Base-by-base conservation (phyloP, 441 rosid genomes). In the Syzygium malaccense region DNA sequence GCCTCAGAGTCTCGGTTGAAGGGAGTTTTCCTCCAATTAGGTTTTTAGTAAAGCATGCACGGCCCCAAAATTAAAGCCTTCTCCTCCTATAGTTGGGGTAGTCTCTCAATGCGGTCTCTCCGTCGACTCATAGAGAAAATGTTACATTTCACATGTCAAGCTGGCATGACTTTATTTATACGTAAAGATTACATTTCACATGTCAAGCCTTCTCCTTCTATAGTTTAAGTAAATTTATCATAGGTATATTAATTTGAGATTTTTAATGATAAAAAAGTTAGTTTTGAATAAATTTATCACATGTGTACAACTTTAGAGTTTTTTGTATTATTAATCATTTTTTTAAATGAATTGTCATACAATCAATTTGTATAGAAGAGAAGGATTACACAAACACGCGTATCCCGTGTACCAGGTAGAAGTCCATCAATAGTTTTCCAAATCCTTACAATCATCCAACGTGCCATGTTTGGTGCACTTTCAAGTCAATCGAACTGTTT, bases 131-230 rank as follows among this genome's bases (percentile, higher is more conserved):
- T 30, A n/a, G 71, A 64, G 37, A 7, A 45, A 45, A 45, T 7
- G 48, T 7, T 45, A 45, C 7, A 8, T 66, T 66, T 68, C 26
- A 0, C 26, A 4, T 33, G 26, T 68, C 79, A 68, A 68, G 14
- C 20, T 0, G 0, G 26, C 0, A 0, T 4, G 2, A 68, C 78
- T 66, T 66, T 32, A 17, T 66, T 66, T 66, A 66, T 18, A 0
- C 7, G 0, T 45, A 45, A 45, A 45, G 48, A 8, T 45, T 45
- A 7, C 48, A 8, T 45, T 45, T 45, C 9, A 45, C 48, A 45
- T 45, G 48, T 45, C 48, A 45, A 7, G 48, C 48, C 48, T 45
- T 45, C 48, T 45, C 48, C 48, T 45, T 45, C 48, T 45, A 45
- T 7, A 45, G 48, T 45, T 45, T 45, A 45, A 45, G 9, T 45